Base-by-base conservation (phyloP, 345 rosid species). In the Luvunga scandens region DNA sequence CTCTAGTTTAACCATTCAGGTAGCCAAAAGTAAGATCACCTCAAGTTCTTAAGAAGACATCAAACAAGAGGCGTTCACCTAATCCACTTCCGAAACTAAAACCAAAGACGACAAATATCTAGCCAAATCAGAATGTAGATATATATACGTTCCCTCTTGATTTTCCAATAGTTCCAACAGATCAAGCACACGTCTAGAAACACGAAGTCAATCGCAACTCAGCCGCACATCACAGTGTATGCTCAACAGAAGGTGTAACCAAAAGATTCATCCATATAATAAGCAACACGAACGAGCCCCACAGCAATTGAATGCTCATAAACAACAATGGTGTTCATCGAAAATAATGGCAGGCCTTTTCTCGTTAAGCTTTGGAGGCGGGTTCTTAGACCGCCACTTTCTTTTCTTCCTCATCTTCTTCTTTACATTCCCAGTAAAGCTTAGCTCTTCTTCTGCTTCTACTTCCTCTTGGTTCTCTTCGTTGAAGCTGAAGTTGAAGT, bases 351-450 rank as follows among this genome's bases (percentile, higher is more conserved):
- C 80, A 48, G 81, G 27, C 71, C 27, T 74, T 27, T 57, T 70
- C 73, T 56, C 53, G 77, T 48, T 77, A 77, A 31, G 63, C 75
- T 8, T 79, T 16, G 59, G 57, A 18, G 57, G 66, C 56, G 66
- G 67, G 73, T 65, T 34, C 66, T 70, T 74, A 14, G 77, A 80
- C 90, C 82, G 80, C 85, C 85, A 81, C 71, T 36, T 66, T 77
- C 87, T 77, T 66, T 75, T 84, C 78, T 69, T 71, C 57, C 5
- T 60, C n/a, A n/a, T n/a, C 45, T 42, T 73, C 53, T 63, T 71
- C 57, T 39, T 19, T 34, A 70, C 38, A 39, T 66, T 66, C 63
- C 80, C 72, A 69, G 7, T 39, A 38, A 60, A 66, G 14, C 60
- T 65, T 36, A 6, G 83, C 13, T 22, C 61, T 19, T 77, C 81